Evolutionary conservation across 106 monocot species (phyloP), one percentile per base, ranked within the genome.

Genomic region (Apostasia shenzhenica): DNA sequence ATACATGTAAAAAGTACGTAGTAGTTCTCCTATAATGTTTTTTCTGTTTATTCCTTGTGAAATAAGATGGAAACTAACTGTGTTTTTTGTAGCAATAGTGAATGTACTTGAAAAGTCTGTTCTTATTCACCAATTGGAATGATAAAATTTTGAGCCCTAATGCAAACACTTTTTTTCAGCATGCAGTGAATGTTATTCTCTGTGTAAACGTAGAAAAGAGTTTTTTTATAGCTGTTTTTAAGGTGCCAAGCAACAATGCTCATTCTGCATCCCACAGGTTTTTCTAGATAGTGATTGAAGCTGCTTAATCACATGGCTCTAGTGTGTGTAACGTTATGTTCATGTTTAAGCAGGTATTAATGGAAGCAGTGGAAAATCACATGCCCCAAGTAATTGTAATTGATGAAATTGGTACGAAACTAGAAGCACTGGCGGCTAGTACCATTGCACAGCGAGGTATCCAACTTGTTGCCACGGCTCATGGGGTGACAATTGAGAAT

Each of bases 331-430:
- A 41, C 6, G 26, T 46, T 26, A 45, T 80, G 11, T 70, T 8
- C 53, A 44, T 70, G 41, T 26, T 14, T 59, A 70, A 40, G n/a
- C 55, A 93, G 88, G 89, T 93, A 50, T 70, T 93, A 63, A 93
- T 93, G 64, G 92, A 93, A 73, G 92, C 88, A 52, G 86, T 93
- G 41, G 92, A 93, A 75, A 93, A 93, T 73, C 92, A 93, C 62
- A 93, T 89, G 86, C 92, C 92, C 41, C 88, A 93, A 78, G 88
- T 86, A 61, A 93, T 93, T 69, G 74, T 93, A 48, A 93, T 89
- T 55, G 92, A 93, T 83, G 92, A 93, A 83, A 89, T 93, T 60
- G 92, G 92, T 51, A 93, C 89, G 0, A 81, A 84, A 73, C 73
- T 79, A 46, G 73, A 73, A 69, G 86, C 89, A 46, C 63, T 86